phyloP scores from a whole-genome alignment of 2,329 filamentous ascomycete species.

The Blastomyces silverae region DNA sequence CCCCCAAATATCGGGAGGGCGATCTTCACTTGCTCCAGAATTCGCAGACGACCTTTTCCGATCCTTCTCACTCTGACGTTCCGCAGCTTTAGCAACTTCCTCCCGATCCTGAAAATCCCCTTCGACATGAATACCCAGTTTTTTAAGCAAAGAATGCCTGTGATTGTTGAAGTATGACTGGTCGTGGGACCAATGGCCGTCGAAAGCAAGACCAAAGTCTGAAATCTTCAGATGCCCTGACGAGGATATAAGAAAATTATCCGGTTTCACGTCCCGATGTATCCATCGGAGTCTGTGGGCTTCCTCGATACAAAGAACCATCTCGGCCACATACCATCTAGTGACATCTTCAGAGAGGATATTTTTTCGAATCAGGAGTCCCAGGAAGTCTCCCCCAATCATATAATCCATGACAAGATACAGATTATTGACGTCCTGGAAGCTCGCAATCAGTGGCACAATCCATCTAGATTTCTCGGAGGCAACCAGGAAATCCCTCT shows the following conservation, averaged over 20 bases:
- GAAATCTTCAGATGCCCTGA: slow-evolving; percentile 91
- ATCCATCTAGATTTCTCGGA: slow-evolving; percentile 88
- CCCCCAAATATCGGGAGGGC: slow-evolving; percentile 32
- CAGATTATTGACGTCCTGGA: slow-evolving; percentile 75
- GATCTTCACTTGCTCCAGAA: slow-evolving; percentile 28
- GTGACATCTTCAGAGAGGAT: slow-evolving; percentile 70
- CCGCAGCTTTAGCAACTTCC: slow-evolving; percentile 27
- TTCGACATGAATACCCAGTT: slow-evolving; percentile 63
- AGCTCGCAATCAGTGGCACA: slow-evolving; percentile 78
- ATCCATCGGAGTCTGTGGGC: slow-evolving; percentile 84
- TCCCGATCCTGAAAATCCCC: slow-evolving; percentile 66
- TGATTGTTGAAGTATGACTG: slow-evolving; percentile 79
- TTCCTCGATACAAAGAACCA: slow-evolving; percentile 92
- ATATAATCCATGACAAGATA: slow-evolving; percentile 99
- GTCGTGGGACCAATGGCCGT: slow-evolving; percentile 91
- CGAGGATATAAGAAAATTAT: slow-evolving; percentile 88
- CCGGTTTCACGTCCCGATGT: slow-evolving; percentile 91
- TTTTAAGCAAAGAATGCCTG: slow-evolving; percentile 69
- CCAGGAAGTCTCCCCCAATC: slow-evolving; percentile 91
- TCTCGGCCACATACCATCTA: slow-evolving; percentile 86
- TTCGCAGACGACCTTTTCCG: slow-evolving; percentile 1
- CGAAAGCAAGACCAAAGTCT: slow-evolving; percentile 91
- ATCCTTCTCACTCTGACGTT: slow-evolving; percentile 1
- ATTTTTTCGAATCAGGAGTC: slow-evolving; percentile 76
- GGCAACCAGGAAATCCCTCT: slow-evolving; percentile 83